phyloP scores from a whole-genome alignment of 768 basidiomycete species.

The Pleurotus ostreatus region DNA sequence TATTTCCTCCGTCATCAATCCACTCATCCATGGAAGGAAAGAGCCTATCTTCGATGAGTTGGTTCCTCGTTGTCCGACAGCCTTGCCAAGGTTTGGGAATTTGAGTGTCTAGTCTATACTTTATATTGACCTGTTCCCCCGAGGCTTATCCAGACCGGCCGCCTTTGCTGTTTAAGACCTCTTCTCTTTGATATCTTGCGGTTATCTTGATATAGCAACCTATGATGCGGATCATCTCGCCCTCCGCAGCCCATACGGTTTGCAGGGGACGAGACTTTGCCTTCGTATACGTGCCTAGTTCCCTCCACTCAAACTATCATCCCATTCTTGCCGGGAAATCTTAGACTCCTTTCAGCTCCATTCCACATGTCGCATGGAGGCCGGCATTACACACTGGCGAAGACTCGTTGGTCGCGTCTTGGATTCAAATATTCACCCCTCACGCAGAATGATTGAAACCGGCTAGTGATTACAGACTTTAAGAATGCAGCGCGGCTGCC shows the following conservation, averaged over 20 bases:
- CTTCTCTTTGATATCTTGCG: background rate
- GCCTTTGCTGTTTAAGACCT: background rate
- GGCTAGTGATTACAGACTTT: background rate
- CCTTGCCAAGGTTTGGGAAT: constrained; percentile 2
- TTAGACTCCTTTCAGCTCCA: background rate
- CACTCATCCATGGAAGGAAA: background rate
- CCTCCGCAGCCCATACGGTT: no score
- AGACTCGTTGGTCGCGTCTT: background rate
- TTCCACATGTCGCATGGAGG: background rate
- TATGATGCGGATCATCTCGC: constrained; percentile 2
- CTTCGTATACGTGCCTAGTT: no score
- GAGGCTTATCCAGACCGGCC: constrained; percentile 4
- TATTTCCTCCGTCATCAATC: constrained; percentile 4
- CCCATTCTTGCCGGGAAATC: background rate
- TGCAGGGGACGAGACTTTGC: background rate
- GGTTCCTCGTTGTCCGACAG: background rate
- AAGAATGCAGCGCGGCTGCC: background rate
- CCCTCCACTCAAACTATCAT: background rate
- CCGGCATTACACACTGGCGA: no score
- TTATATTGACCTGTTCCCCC: constrained; percentile 1
- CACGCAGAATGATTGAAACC: background rate
- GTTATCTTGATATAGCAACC: constrained; percentile 4
- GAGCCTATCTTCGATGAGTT: constrained; percentile 1
- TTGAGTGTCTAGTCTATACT: background rate
- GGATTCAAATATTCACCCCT: no score